These are phyloP conservation scores for Platanus orientalis DNA, from an alignment of 164 flowering plant genomes.

Conservation along the genomic window DNA sequence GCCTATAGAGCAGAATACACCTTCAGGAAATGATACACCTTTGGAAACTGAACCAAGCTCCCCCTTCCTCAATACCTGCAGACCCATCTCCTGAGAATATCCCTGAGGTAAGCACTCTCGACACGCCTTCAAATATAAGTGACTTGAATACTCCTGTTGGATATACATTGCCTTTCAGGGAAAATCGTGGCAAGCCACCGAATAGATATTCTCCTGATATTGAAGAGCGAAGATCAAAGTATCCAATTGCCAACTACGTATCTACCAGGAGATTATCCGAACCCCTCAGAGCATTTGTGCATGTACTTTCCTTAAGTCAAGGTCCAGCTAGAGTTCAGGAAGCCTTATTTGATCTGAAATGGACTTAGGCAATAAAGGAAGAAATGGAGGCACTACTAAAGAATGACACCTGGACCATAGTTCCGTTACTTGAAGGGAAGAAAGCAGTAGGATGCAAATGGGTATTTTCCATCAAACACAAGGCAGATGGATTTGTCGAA, in stretches of 20 bases:
- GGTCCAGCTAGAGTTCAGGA: background rate
- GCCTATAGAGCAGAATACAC: too few relatives aligned
- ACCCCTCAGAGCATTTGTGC: background rate
- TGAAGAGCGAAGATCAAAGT: slow-evolving; percentile 4
- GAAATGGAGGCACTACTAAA: too few relatives aligned
- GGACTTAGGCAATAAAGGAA: background rate
- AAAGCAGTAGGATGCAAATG: too few relatives aligned
- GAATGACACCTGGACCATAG: background rate
- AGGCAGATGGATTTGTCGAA: too few relatives aligned
- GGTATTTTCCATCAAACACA: too few relatives aligned
- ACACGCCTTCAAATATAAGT: background rate
- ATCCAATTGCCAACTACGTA: too few relatives aligned
- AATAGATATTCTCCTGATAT: slow-evolving; percentile 4
- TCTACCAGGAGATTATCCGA: background rate
- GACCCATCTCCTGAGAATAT: slow-evolving; percentile 11
- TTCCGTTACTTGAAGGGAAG: too few relatives aligned
- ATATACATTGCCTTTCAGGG: slow-evolving; percentile 7
- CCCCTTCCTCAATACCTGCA: background rate
- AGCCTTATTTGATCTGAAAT: background rate
- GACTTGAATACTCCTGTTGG: slow-evolving; percentile 2
- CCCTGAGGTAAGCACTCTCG: too few relatives aligned
- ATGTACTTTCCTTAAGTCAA: background rate
- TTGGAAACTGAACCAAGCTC: background rate
- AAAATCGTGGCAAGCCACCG: slow-evolving; percentile 8
- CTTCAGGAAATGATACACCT: background rate